These are phyloP conservation scores for Fusarium guadeloupense DNA, from an alignment of 2,329 filamentous ascomycete genomes.

Conservation along the genomic window DNA sequence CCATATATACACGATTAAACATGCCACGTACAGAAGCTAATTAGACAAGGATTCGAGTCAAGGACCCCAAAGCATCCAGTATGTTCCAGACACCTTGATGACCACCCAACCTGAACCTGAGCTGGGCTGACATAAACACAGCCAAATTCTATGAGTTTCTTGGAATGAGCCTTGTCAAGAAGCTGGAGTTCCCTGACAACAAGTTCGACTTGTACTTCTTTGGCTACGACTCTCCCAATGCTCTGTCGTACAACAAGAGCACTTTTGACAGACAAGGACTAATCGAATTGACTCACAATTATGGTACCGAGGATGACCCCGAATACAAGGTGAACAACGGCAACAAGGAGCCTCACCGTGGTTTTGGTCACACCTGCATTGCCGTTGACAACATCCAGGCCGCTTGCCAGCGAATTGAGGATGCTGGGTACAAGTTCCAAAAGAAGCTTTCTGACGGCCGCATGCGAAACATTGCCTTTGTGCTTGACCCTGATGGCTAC, in stretches of 20 bases:
- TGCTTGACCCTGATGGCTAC: slow-evolving; percentile 85
- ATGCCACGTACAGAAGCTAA: slow-evolving; percentile 23
- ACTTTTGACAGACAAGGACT: slow-evolving; percentile 86
- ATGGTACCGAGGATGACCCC: slow-evolving; percentile 88
- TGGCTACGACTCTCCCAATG: slow-evolving; percentile 81
- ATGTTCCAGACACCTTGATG: slow-evolving; percentile 45
- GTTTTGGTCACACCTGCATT: slow-evolving; percentile 88
- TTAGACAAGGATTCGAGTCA: slow-evolving; percentile 82
- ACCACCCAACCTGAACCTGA: slow-evolving; percentile 2
- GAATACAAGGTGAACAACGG: slow-evolving; percentile 86
- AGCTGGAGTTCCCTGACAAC: slow-evolving; percentile 82
- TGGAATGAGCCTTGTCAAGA: slow-evolving; percentile 84
- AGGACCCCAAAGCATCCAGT: slow-evolving; percentile 87
- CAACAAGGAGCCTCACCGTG: slow-evolving; percentile 86
- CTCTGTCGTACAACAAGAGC: slow-evolving; percentile 76
- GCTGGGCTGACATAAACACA: slow-evolving; percentile 41
- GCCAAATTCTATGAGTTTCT: slow-evolving; percentile 95
- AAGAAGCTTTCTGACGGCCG: slow-evolving; percentile 91
- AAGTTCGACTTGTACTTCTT: slow-evolving; percentile 98
- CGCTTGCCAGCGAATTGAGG: slow-evolving; percentile 87
- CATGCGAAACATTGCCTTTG: slow-evolving; percentile 91
- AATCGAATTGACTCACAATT: slow-evolving; percentile 84
- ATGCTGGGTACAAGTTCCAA: slow-evolving; percentile 92
- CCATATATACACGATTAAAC: background rate
- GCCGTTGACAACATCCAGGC: slow-evolving; percentile 86